phyloP scores from a whole-genome alignment of 1,284 basidiomycete species.

The Dichomitus squalens region DNA sequence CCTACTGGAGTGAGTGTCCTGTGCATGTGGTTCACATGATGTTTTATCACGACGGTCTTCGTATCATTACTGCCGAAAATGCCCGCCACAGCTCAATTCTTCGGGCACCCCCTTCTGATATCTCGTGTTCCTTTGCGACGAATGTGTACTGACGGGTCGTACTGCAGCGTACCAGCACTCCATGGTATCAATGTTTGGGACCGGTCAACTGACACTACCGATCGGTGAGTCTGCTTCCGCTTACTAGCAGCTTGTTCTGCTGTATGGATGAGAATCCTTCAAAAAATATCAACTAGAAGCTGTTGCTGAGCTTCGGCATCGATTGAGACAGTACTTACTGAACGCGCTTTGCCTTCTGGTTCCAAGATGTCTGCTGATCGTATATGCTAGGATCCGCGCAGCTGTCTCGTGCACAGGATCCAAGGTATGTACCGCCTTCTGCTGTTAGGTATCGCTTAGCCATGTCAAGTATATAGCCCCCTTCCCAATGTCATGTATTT shows the following conservation, averaged over 20 bases:
- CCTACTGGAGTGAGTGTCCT: slow-evolving; percentile 28
- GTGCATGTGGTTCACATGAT: slow-evolving; percentile 41
- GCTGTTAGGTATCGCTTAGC: no score
- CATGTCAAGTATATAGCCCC: no score
- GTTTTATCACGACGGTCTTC: slow-evolving; percentile 87
- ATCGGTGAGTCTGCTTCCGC: slow-evolving; percentile 4
- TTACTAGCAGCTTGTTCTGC: background rate
- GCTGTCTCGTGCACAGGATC: no score
- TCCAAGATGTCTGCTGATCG: background rate
- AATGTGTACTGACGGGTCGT: slow-evolving; percentile 12
- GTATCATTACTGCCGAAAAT: slow-evolving; percentile 79
- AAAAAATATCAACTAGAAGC: slow-evolving; percentile 81
- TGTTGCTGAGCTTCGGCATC: slow-evolving; percentile 75
- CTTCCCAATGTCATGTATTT: no score
- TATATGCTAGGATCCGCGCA: no score
- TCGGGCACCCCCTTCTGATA: slow-evolving; percentile 81
- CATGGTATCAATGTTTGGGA: background rate
- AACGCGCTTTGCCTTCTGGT: slow-evolving; percentile 6
- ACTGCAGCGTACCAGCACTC: background rate
- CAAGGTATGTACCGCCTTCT: no score
- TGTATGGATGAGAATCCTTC: slow-evolving; percentile 38
- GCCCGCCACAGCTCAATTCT: slow-evolving; percentile 85
- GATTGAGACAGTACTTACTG: slow-evolving; percentile 45
- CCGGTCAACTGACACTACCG: background rate
- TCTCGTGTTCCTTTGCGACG: background rate